phyloP scores from a whole-genome alignment of 257 asterid genomes.

The Solanum etuberosum region DNA sequence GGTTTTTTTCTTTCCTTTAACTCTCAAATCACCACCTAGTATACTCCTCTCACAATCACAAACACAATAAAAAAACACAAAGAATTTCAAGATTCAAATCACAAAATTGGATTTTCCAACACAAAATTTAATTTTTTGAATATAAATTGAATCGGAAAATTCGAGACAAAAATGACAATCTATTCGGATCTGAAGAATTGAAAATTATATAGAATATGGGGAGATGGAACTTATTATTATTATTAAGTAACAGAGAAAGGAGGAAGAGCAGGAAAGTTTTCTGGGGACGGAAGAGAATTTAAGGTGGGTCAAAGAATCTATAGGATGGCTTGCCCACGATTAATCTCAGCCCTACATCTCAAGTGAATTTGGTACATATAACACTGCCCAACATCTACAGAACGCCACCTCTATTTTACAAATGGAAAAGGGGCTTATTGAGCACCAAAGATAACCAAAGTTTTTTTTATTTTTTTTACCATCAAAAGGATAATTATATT shows the following conservation, averaged over 20 bases:
- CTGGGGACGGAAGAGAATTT: neutral
- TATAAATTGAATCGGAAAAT: neutral
- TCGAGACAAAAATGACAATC: neutral
- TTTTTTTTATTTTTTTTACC: no score
- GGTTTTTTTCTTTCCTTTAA: constrained; percentile 15
- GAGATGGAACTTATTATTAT: neutral
- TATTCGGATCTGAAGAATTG: neutral
- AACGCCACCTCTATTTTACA: neutral
- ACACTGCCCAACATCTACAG: neutral
- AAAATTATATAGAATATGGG: neutral
- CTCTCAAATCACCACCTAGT: constrained; percentile 17
- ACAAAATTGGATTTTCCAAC: neutral
- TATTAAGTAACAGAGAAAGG: neutral
- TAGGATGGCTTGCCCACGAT: neutral
- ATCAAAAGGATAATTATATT: no score
- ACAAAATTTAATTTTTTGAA: neutral
- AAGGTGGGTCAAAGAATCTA: neutral
- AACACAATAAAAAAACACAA: neutral
- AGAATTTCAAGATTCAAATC: neutral
- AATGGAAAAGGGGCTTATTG: neutral
- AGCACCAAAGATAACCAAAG: neutral
- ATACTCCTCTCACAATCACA: neutral
- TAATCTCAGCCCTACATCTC: constrained; percentile 13
- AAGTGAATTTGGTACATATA: neutral
- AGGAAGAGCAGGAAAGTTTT: neutral